Evolutionary conservation across 225 moss, liverwort and hornwort species (phyloP), one percentile per base, ranked within the genome.

Genomic region (Thuidium tamariscinum): DNA sequence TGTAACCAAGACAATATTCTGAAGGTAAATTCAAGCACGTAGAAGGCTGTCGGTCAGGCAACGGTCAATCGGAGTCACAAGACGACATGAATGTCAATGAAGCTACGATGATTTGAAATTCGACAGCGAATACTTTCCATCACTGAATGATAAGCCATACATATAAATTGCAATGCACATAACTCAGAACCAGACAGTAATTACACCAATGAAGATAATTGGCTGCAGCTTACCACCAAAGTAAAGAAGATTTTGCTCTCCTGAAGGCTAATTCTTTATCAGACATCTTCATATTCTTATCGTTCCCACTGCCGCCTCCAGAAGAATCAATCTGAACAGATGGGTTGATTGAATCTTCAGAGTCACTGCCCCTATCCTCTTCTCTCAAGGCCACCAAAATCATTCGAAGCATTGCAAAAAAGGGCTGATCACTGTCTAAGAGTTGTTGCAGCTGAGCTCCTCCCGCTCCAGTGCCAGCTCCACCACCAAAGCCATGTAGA

Each of bases 341-440:
- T 67, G 83, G 48, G 61, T 65, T 90, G 52, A 77, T 67, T 92
- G 88, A 86, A 62, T 88, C 74, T 69, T 71, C 83, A 68, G 69
- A 86, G 81, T 85, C 77, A 74, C 88, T 88, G 57, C 90, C 92
- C 64, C 69, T 91, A 87, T 97, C 98, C 71, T 99, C 98, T 86
- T 99, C 98, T 90, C 98, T 91, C 83, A 97, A 86, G 55, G 95
- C 91, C 52, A 99, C 92, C 57, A 99, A 85, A 81, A 97, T 93
- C 89, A 97, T 93, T n/a, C 98, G 96, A 86, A 99, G 91, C 98
- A 99, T 99, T 39, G 96, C 96, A 89, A 97, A 99, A 85, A 99
- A 99, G 65, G 97, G 97, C 88, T 99, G 98, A 74, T 99, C 98
- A 88, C 98, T 99, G 68, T 99, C 98, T 86, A 99, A 88, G 76